Percentiles rank a stretch among this genome's conserved stretches.
phyloP scores from a whole-genome alignment of 345 rosid genomes.

The Euclidium syriacum region DNA sequence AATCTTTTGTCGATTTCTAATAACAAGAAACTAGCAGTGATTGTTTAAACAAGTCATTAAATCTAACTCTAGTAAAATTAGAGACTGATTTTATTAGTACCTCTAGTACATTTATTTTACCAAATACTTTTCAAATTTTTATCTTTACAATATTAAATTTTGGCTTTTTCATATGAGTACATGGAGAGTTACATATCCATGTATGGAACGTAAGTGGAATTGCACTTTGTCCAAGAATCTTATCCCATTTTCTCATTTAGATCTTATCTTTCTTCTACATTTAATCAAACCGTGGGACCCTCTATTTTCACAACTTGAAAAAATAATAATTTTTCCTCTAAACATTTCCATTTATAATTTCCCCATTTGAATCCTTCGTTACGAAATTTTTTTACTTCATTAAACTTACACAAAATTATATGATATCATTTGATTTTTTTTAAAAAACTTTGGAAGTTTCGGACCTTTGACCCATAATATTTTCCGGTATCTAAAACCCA shows the following conservation, averaged over 20 bases:
- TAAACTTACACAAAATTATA: too few species aligned
- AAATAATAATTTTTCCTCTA: neutral
- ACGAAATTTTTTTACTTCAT: neutral
- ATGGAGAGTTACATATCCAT: slow-evolving; percentile 3
- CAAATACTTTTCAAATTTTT: neutral
- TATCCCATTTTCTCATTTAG: slow-evolving; percentile 17
- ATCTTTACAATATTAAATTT: neutral
- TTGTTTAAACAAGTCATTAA: too few species aligned
- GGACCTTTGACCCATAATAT: too few species aligned
- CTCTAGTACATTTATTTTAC: too few species aligned
- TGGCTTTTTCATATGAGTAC: neutral
- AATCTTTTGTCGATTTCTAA: too few species aligned
- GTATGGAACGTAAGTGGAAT: slow-evolving; percentile 10
- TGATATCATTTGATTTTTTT: too few species aligned
- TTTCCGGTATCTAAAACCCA: too few species aligned
- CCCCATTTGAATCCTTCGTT: neutral
- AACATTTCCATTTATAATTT: too few species aligned
- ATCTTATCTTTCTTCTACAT: slow-evolving; percentile 16
- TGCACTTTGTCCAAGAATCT: slow-evolving; percentile 32
- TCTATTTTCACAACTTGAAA: neutral
- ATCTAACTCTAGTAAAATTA: too few species aligned
- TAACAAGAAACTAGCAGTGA: too few species aligned
- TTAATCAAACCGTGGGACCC: slow-evolving; percentile 14
- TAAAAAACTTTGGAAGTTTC: too few species aligned
- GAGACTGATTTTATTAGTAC: too few species aligned